phyloP scores from a whole-genome alignment of 805 yeast genomes.

The Millerozyma miso region DNA sequence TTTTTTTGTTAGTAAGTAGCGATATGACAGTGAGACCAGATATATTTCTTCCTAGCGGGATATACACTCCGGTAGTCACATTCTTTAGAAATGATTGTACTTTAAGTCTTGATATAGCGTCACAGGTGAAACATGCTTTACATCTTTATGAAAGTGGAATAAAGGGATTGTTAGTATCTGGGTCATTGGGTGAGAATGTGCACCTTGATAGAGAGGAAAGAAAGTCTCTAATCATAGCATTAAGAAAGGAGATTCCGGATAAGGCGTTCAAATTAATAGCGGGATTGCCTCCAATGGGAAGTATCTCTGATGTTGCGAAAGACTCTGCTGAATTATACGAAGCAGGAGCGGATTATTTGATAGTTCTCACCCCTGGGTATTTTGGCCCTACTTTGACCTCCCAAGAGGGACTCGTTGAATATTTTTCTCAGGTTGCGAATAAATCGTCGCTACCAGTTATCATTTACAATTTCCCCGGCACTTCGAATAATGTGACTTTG shows the following conservation, averaged over 20 bases:
- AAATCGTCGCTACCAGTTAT: slow-evolving; percentile 29
- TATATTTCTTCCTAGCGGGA: slow-evolving; percentile 11
- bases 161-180: slow-evolving; percentile 32
- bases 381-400: slow-evolving; percentile 28
- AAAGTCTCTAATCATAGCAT: slow-evolving; percentile 18
- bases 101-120: slow-evolving; percentile 19
- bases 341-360: slow-evolving; percentile 32
- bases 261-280: slow-evolving; percentile 27
- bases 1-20: too few relatives aligned
- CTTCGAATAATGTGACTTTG: slow-evolving; percentile 27
- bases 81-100: slow-evolving; percentile 22
- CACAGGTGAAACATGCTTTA: slow-evolving; percentile 28
- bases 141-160: slow-evolving; percentile 24
- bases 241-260: slow-evolving; percentile 28
- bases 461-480: slow-evolving; percentile 36
- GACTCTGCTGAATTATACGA: slow-evolving; percentile 19
- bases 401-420: slow-evolving; percentile 29
- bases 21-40: background rate
- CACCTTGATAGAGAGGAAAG: slow-evolving; percentile 31
- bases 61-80: slow-evolving; percentile 29
- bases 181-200: slow-evolving; percentile 38
- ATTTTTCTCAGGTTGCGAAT: slow-evolving; percentile 26
- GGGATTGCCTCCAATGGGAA: slow-evolving; percentile 26
- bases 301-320: slow-evolving; percentile 21
- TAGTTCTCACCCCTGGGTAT: slow-evolving; percentile 32